Evolutionary conservation across 1,139 yeast species (phyloP), one percentile per base, ranked within the genome.

Genomic region (Tardiomyces depauwii): DNA sequence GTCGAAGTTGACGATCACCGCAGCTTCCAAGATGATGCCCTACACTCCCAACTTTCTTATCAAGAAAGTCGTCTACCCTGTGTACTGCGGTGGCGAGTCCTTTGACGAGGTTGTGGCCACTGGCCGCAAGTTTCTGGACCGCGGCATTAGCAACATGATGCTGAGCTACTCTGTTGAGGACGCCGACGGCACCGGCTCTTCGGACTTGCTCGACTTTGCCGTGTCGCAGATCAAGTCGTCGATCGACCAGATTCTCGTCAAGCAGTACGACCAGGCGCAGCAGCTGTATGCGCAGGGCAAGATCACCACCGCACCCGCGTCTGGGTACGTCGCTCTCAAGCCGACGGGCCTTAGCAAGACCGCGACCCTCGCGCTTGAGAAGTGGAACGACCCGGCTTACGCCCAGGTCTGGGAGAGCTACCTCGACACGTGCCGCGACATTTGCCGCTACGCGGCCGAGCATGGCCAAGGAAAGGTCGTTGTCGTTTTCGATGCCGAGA

Each of bases 61-160:
- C 53, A 84, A 80, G 64, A 67, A 77, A 40, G 71, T 88, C 55
- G 86, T 89, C 16, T 88, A 86, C 62, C 82, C 82, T 52, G 74
- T 86, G 51, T 89, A 88, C 67, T 84, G 95, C 62, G 97, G 97
- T 38, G 98, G 98, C 45, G 94, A 85, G 57, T 78, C 77, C 45
- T 73, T 81, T 48, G 66, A 65, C 11, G 84, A 88, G 53, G 93
- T 88, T 19, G 71, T 76, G 48, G 63, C 70, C 45, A 82, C 95
- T 4, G 95, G 95, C 47, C 68, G 71, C 45, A 70, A 78, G 51
- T 72, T 91, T 53, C 71, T 77, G 48, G 64, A 73, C 48, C 73
- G 95, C 51, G 95, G 95, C 13, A 83, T 88, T 60, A 78, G 85
- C 55, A 89, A 89, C 69, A 86, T 88, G 94, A 88, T 91, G 95